A percentile compares a stretch with the other conserved stretches of the same genome.
These are phyloP conservation scores for Delonix regia DNA, from an alignment of 306 rosid species.

Conservation along the genomic window DNA sequence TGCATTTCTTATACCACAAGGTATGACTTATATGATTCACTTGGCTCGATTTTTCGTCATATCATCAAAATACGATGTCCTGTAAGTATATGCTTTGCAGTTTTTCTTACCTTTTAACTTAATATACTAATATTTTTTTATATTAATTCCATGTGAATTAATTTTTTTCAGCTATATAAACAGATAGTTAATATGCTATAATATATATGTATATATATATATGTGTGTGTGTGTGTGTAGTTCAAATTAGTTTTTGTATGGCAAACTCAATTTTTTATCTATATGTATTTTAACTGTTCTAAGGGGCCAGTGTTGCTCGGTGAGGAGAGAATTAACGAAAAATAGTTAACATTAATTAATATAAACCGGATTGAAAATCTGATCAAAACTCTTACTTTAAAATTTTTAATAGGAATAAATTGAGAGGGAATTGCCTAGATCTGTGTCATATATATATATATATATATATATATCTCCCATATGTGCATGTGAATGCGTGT, in stretches of 20 bases:
- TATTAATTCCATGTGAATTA: background rate
- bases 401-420: background rate
- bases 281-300: no score
- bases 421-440: background rate
- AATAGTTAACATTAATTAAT: no score
- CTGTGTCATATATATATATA: no score
- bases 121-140: background rate
- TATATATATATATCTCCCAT: no score
- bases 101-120: background rate
- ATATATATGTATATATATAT: no score
- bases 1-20: background rate
- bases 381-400: background rate
- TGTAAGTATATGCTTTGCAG: background rate
- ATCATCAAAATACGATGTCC: background rate
- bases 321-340: background rate
- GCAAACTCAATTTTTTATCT: no score
- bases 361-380: background rate
- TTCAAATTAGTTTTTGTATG: no score
- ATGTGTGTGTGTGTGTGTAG: no score
- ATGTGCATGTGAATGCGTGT: no score
- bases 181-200: no score
- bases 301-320: no score
- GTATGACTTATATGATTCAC: background rate
- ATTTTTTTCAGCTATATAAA: background rate
- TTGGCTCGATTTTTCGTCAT: background rate